These are phyloP conservation scores for Leptosphaerulina australis DNA, from an alignment of 2,329 filamentous ascomycete genomes.

Conservation along the genomic window DNA sequence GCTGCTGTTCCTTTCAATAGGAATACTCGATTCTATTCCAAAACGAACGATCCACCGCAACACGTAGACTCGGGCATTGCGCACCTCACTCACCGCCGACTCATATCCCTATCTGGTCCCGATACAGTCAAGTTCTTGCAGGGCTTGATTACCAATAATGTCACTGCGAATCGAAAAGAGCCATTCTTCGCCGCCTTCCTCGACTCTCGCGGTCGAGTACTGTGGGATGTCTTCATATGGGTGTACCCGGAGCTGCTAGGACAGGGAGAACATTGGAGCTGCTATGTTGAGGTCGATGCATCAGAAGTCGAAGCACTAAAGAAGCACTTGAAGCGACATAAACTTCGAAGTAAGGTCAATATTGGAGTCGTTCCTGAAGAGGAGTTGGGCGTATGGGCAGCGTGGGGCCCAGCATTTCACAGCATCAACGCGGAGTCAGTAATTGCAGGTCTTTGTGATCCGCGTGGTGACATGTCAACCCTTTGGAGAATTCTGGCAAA, in stretches of 20 bases:
- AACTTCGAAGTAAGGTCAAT: slow-evolving; percentile 78
- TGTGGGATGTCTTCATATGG: slow-evolving; percentile 92
- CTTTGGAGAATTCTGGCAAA: slow-evolving; percentile 16
- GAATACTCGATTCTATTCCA: slow-evolving; percentile 11
- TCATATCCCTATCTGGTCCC: slow-evolving; percentile 78
- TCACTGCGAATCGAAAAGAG: slow-evolving; percentile 55
- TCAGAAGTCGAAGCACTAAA: slow-evolving; percentile 66
- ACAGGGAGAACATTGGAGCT: slow-evolving; percentile 56
- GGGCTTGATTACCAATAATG: slow-evolving; percentile 79
- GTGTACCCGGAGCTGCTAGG: slow-evolving; percentile 31
- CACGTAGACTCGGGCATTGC: slow-evolving; percentile 56
- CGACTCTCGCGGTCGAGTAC: slow-evolving; percentile 77
- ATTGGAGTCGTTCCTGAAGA: slow-evolving; percentile 63
- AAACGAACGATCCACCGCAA: slow-evolving; percentile 26
- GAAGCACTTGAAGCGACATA: slow-evolving; percentile 82
- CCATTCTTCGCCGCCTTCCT: slow-evolving; percentile 78
- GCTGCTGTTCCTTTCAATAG: not conserved
- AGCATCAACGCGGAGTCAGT: slow-evolving; percentile 12
- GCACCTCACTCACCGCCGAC: slow-evolving; percentile 71
- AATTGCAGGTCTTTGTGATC: slow-evolving; percentile 29
- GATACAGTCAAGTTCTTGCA: slow-evolving; percentile 87
- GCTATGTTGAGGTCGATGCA: slow-evolving; percentile 83
- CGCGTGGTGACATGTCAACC: slow-evolving; percentile 23
- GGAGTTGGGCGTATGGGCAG: slow-evolving; percentile 73
- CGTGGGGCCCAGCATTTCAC: slow-evolving; percentile 62